phyloP scores from a whole-genome alignment of 768 basidiomycete genomes.

The Crucibulum laeve region DNA sequence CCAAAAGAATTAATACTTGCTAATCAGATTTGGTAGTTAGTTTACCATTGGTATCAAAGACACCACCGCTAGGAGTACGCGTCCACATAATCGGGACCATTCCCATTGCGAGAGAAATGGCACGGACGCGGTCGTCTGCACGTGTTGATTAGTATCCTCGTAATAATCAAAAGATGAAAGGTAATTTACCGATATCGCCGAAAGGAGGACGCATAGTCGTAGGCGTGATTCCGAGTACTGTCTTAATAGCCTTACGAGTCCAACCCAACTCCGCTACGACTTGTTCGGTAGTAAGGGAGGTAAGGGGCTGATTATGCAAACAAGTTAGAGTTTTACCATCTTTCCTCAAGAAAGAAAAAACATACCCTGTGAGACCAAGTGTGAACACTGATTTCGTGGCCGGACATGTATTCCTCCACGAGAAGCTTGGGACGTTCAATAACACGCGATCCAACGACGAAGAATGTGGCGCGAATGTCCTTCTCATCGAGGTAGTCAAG shows the following conservation, averaged over 20 bases:
- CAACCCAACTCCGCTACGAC: constrained; percentile 93
- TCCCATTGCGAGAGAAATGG: constrained; percentile 88
- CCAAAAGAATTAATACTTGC: background rate
- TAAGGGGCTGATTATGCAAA: constrained; percentile 42
- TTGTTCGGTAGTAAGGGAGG: constrained; percentile 71
- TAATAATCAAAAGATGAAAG: background rate
- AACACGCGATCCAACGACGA: constrained; percentile 83
- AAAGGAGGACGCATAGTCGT: constrained; percentile 78
- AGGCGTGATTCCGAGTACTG: constrained; percentile 70
- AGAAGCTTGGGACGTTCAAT: constrained; percentile 74
- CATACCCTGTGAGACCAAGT: constrained; percentile 84
- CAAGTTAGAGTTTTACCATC: constrained; percentile 1
- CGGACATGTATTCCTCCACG: constrained; percentile 73
- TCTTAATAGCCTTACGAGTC: constrained; percentile 83
- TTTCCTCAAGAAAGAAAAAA: background rate
- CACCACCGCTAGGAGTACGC: constrained; percentile 41
- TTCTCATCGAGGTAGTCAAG: constrained; percentile 67
- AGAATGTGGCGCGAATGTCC: constrained; percentile 79
- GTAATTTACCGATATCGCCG: constrained; percentile 64
- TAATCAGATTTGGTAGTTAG: constrained; percentile 5
- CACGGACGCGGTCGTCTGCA: constrained; percentile 87
- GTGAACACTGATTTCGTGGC: constrained; percentile 81
- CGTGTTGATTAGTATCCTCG: constrained; percentile 4
- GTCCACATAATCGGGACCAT: constrained; percentile 92
- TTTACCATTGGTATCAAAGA: constrained; percentile 72